These are phyloP conservation scores for Apiotrichum montevideense DNA, from an alignment of 1,284 basidiomycete species.

Conservation along the genomic window DNA sequence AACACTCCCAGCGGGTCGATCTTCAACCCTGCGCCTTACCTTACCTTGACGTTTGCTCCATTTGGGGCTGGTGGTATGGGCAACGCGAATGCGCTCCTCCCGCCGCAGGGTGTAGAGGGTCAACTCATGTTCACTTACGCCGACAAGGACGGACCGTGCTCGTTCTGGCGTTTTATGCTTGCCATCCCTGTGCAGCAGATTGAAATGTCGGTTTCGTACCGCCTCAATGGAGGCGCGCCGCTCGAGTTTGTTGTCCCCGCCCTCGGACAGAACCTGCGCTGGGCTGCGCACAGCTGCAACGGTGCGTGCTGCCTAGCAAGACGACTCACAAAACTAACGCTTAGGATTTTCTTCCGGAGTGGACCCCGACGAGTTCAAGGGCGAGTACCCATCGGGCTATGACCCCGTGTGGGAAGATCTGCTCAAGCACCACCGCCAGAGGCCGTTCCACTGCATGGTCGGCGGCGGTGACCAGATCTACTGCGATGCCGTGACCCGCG, in stretches of 20 bases:
- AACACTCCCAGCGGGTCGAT: constrained; percentile 52
- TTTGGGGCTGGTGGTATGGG: constrained; percentile 18
- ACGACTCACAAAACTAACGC: not conserved
- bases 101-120: constrained; percentile 50
- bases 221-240: constrained; percentile 68
- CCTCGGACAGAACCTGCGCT: constrained; percentile 76
- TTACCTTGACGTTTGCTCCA: constrained; percentile 56
- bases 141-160: constrained; percentile 63
- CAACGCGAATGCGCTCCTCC: constrained; percentile 6
- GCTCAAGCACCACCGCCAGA: constrained; percentile 66
- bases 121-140: constrained; percentile 76
- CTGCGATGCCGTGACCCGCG: constrained; percentile 48
- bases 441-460: constrained; percentile 69
- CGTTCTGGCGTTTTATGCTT: constrained; percentile 92
- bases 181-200: constrained; percentile 65
- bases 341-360: constrained; percentile 50
- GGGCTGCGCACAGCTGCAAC: constrained; percentile 66
- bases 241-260: constrained; percentile 81
- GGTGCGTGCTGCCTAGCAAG: constrained; percentile 28
- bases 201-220: constrained; percentile 75
- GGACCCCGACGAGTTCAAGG: constrained; percentile 47
- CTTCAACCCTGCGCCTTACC: constrained; percentile 67
- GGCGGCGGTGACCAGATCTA: constrained; percentile 50
- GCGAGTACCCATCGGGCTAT: constrained; percentile 59
- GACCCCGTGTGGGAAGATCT: constrained; percentile 92